A percentile compares a stretch with the other conserved stretches of the same genome.
Conservation (phyloP, 2,329 filamentous ascomycete genomes). For the Neofusicoccum kwambonambiense region DNA sequence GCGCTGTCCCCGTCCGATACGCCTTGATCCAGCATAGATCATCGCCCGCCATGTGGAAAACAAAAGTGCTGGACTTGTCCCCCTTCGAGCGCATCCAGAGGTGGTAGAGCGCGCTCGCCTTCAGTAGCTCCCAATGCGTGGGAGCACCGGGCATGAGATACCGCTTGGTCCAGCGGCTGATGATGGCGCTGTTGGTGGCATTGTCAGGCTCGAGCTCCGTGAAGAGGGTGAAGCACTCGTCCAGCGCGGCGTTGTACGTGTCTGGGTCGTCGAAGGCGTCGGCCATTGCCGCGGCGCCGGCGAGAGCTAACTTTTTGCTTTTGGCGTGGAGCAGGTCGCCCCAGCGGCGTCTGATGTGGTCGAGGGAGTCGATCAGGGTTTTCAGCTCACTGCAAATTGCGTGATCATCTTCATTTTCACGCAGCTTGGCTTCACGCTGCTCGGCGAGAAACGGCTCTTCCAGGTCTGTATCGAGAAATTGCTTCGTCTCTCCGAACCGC, state of each 20-base stretch:
- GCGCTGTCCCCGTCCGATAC: constrained; percentile 14
- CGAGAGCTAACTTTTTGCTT: background rate
- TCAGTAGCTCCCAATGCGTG: constrained; percentile 45
- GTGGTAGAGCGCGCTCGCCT: constrained; percentile 44
- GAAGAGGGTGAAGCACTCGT: constrained; percentile 26
- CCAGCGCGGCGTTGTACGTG: constrained; percentile 21
- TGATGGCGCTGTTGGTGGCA: constrained; percentile 17
- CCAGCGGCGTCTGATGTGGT: background rate
- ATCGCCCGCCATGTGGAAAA: constrained; percentile 41
- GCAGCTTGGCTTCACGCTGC: background rate
- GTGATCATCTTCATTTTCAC: constrained; percentile 2
- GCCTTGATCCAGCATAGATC: constrained; percentile 42
- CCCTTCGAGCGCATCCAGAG: constrained; percentile 20
- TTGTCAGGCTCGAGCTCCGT: constrained; percentile 24
- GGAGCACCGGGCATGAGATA: background rate
- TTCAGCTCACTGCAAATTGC: constrained; percentile 20
- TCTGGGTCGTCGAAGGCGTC: constrained; percentile 15
- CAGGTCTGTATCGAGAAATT: constrained; percentile 26
- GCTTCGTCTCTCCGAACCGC: constrained; percentile 24
- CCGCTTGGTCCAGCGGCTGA: constrained; percentile 9
- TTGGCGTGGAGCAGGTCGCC: background rate
- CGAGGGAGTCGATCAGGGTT: background rate
- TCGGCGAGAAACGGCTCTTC: constrained; percentile 19
- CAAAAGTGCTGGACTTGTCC: constrained; percentile 26
- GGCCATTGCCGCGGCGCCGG: background rate